Base-by-base conservation (phyloP, 441 rosid species). In the California macrophylla region DNA sequence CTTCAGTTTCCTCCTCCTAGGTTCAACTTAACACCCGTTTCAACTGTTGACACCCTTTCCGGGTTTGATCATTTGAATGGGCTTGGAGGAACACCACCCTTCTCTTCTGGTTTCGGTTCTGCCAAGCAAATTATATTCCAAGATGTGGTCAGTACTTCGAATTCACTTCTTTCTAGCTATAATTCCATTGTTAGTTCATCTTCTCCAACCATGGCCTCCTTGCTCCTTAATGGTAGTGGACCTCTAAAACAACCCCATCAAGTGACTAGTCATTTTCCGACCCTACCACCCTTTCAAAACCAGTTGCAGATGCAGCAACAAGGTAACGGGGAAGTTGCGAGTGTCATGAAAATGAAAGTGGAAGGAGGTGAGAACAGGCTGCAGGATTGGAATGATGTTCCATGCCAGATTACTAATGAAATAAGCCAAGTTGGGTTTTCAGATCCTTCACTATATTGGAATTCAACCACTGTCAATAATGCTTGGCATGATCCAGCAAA, bases 51-150 rank as follows among this genome's bases (percentile, higher is more conserved):
- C 50, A 42, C 50, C 50, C 16, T 36, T 36, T 36, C 45, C 12
- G 12, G 58, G 20, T 50, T 50, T 50, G 58, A 50, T 50, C 54
- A 45, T 45, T 15, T 45, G 54, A n/a, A 32, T 32, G 36, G 36
- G 7, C 45, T 42, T 12, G 52, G 26, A 20, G 13, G 26, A 9
- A 15, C 16, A 8, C 26, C 62, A 18, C 62, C 26, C 26, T 56
- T 56, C 26, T 56, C 62, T 9, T 56, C 62, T 56, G 62, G 62
- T 56, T 56, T 56, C 61, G 13, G 25, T 54, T 54, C 26, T 54
- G 24, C 26, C 6, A 54, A 54, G 61, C 26, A 54, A 54, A 54
- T 42, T 42, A 42, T 5, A 20, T 54, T 20, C 62, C 62, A 56
- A 20, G 62, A 20, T 23, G 25, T 13, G 62, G 28, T 20, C 62